phyloP scores from a whole-genome alignment of 768 basidiomycete genomes.

The Lactarius psammicola region DNA sequence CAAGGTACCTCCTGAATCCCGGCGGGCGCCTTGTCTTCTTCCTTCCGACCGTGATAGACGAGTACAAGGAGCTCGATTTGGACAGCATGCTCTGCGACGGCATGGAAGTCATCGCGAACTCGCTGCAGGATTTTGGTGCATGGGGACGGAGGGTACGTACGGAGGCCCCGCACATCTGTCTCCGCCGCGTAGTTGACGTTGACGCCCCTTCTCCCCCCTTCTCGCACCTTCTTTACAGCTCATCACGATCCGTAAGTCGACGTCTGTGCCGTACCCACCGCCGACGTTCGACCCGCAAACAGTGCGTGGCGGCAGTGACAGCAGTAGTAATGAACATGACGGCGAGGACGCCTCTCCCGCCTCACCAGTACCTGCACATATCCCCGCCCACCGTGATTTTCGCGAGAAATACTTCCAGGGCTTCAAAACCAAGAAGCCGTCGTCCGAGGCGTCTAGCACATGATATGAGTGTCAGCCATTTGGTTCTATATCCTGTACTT shows the following conservation, averaged over 20 bases:
- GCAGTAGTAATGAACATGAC: slow-evolving; percentile 2
- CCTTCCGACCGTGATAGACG: slow-evolving; percentile 87
- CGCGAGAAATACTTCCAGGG: slow-evolving; percentile 84
- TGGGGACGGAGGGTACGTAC: slow-evolving; percentile 86
- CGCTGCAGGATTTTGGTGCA: slow-evolving; percentile 88
- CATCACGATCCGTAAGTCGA: slow-evolving; percentile 82
- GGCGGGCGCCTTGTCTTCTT: slow-evolving; percentile 93
- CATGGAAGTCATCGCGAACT: slow-evolving; percentile 86
- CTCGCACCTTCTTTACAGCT: slow-evolving; percentile 49
- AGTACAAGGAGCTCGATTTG: slow-evolving; percentile 87
- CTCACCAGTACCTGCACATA: slow-evolving; percentile 41
- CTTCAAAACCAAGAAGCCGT: slow-evolving; percentile 64
- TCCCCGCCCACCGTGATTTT: slow-evolving; percentile 88
- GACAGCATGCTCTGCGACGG: slow-evolving; percentile 75
- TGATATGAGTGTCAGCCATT: neutral
- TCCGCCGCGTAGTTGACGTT: neutral
- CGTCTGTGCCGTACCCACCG: slow-evolving; percentile 43
- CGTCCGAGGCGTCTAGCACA: neutral
- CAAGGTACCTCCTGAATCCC: slow-evolving; percentile 82
- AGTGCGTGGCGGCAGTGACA: neutral
- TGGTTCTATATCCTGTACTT: neutral
- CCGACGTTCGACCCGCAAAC: slow-evolving; percentile 50
- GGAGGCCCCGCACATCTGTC: too few species aligned
- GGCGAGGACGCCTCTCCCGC: neutral
- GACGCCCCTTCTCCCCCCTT: slow-evolving; percentile 4